Evolutionary conservation across 257 asterid genomes (phyloP).

Genomic region (Asclepias syriaca): DNA sequence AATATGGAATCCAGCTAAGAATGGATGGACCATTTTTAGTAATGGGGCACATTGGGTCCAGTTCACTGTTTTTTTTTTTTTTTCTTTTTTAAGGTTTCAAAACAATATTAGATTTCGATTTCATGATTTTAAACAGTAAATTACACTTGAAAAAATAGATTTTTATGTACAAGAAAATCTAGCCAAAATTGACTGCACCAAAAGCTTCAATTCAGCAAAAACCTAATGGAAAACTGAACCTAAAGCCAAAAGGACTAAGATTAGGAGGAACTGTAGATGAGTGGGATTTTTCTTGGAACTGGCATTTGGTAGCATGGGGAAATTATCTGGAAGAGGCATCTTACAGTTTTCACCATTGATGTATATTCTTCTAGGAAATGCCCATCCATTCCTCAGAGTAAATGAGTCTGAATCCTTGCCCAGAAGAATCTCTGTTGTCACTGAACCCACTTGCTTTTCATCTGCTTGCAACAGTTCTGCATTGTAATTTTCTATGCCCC

Average conservation of each 20-base stretch:
- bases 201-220: too few relatives aligned
- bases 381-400: slow-evolving; percentile 67
- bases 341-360: slow-evolving; percentile 66
- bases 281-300: slow-evolving; percentile 13
- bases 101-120: too few relatives aligned
- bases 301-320: slow-evolving; percentile 61
- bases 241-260: slow-evolving; percentile 23
- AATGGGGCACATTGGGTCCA: too few relatives aligned
- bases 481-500: slow-evolving; percentile 56
- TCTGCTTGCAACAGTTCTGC: slow-evolving; percentile 35
- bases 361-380: slow-evolving; percentile 59
- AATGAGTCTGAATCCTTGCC: slow-evolving; percentile 44
- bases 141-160: neutral
- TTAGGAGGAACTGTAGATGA: slow-evolving; percentile 8
- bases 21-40: too few relatives aligned
- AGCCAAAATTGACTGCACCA: neutral
- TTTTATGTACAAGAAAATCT: neutral
- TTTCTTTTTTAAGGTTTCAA: too few relatives aligned
- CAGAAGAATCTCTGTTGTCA: slow-evolving; percentile 54
- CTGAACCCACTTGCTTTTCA: slow-evolving; percentile 42
- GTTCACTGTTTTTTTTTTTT: too few relatives aligned
- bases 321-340: slow-evolving; percentile 64
- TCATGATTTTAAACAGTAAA: too few relatives aligned
- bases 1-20: too few relatives aligned
- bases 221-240: slow-evolving; percentile 4